Conservation (phyloP, 2,329 filamentous ascomycete genomes). For the Chrysoporthe puriensis region DNA sequence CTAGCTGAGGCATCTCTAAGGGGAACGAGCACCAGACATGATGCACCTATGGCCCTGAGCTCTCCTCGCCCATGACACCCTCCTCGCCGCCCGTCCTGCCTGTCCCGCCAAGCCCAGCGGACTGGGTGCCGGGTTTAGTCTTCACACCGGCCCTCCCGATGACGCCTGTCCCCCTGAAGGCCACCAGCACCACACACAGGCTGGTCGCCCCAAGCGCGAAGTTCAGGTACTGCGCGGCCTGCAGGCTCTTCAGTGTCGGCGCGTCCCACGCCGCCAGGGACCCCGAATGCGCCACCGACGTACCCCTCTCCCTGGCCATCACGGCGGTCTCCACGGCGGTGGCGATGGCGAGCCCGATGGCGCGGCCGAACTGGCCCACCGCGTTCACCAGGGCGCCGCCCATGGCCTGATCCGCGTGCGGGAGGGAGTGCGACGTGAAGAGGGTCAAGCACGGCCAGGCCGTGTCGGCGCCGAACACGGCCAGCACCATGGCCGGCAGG, state of each 20-base stretch:
- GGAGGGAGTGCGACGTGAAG: constrained; percentile 66
- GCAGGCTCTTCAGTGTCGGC: constrained; percentile 51
- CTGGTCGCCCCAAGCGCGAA: constrained; percentile 51
- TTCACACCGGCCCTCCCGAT: constrained; percentile 47
- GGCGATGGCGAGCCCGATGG: constrained; percentile 67
- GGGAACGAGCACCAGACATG: neutral
- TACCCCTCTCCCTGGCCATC: constrained; percentile 52
- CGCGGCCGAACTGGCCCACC: constrained; percentile 66
- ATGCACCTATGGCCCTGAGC: neutral
- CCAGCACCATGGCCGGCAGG: constrained; percentile 67
- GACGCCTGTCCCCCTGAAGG: constrained; percentile 57
- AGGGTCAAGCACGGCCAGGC: constrained; percentile 68
- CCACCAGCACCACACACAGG: constrained; percentile 47
- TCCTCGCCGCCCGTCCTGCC: constrained; percentile 13
- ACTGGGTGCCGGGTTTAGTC: neutral
- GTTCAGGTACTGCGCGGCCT: constrained; percentile 57
- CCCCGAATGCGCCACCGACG: constrained; percentile 49
- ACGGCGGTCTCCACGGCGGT: constrained; percentile 68
- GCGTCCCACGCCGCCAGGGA: constrained; percentile 47
- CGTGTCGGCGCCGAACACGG: constrained; percentile 68
- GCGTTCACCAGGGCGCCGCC: constrained; percentile 71
- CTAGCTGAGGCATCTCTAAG: too few relatives aligned
- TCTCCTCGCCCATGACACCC: neutral
- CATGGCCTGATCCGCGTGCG: constrained; percentile 66
- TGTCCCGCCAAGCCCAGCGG: constrained; percentile 8